Evolutionary conservation across 306 rosid genomes (phyloP).

Genomic region (Trifolium repens): DNA sequence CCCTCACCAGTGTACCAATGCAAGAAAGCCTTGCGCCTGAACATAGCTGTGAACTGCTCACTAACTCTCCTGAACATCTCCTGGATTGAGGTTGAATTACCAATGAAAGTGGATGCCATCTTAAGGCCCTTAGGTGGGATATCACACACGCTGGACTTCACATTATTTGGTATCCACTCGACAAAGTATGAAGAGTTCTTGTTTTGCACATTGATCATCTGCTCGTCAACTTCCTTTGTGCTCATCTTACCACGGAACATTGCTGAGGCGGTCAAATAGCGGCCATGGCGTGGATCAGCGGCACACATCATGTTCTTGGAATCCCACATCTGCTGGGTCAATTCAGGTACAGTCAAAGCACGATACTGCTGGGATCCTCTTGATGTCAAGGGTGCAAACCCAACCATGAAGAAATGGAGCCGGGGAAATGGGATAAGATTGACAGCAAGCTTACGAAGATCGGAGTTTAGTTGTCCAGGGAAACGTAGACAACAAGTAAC

Average conservation of each 20-base stretch:
- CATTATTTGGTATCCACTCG: slow-evolving; percentile 62
- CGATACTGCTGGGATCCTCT: slow-evolving; percentile 63
- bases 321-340: slow-evolving; percentile 66
- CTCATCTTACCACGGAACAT: slow-evolving; percentile 69
- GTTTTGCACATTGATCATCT: slow-evolving; percentile 62
- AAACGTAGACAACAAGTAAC: slow-evolving; percentile 64
- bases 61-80: slow-evolving; percentile 65
- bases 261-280: slow-evolving; percentile 57
- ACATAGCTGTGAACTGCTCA: slow-evolving; percentile 64
- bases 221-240: slow-evolving; percentile 62
- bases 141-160: slow-evolving; percentile 60
- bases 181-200: slow-evolving; percentile 63
- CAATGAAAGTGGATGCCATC: slow-evolving; percentile 59
- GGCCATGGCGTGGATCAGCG: slow-evolving; percentile 65
- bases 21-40: slow-evolving; percentile 68
- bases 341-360: slow-evolving; percentile 58
- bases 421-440: slow-evolving; percentile 60
- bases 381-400: slow-evolving; percentile 60
- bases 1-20: slow-evolving; percentile 66
- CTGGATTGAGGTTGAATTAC: slow-evolving; percentile 60
- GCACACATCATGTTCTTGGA: slow-evolving; percentile 66
- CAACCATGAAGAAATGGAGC: slow-evolving; percentile 63
- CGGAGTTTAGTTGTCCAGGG: slow-evolving; percentile 61
- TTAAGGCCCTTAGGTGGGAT: slow-evolving; percentile 63
- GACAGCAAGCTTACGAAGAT: slow-evolving; percentile 62